These are phyloP conservation scores for Syzygium oleosum DNA, from an alignment of 345 rosid genomes.

Conservation along the genomic window DNA sequence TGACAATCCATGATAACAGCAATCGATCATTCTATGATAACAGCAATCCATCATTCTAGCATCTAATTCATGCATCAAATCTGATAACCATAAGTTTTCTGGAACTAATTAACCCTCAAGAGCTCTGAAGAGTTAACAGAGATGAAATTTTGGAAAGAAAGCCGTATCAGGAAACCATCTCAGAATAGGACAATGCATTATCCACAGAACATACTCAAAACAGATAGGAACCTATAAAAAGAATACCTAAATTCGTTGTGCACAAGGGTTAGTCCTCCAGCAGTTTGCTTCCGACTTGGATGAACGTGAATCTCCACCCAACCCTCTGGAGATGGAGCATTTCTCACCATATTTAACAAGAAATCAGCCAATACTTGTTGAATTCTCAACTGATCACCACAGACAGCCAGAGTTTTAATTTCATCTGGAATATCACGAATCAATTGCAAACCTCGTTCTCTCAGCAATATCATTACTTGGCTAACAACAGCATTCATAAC, in stretches of 20 bases:
- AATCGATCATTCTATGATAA: not conserved
- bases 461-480: slow-evolving; percentile 76
- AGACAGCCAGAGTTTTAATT: slow-evolving; percentile 66
- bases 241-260: slow-evolving; percentile 73
- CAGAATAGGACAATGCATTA: not conserved
- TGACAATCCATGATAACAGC: not conserved
- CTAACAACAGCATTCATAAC: slow-evolving; percentile 93
- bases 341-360: slow-evolving; percentile 73
- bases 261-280: slow-evolving; percentile 38
- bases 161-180: not conserved
- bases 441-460: slow-evolving; percentile 75
- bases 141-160: not conserved
- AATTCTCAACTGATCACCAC: slow-evolving; percentile 86
- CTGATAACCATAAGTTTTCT: not conserved
- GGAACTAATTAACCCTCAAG: not conserved
- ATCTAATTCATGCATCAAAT: not conserved
- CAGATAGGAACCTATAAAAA: not conserved
- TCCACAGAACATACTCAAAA: not conserved
- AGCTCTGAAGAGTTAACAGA: not conserved
- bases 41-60: not conserved
- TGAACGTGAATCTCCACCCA: slow-evolving; percentile 88
- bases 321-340: slow-evolving; percentile 67
- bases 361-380: slow-evolving; percentile 91
- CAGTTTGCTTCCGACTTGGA: slow-evolving; percentile 48
- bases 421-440: slow-evolving; percentile 96